These are phyloP conservation scores for Candida yuanshanica DNA, from an alignment of 805 yeast genomes.

Conservation along the genomic window DNA sequence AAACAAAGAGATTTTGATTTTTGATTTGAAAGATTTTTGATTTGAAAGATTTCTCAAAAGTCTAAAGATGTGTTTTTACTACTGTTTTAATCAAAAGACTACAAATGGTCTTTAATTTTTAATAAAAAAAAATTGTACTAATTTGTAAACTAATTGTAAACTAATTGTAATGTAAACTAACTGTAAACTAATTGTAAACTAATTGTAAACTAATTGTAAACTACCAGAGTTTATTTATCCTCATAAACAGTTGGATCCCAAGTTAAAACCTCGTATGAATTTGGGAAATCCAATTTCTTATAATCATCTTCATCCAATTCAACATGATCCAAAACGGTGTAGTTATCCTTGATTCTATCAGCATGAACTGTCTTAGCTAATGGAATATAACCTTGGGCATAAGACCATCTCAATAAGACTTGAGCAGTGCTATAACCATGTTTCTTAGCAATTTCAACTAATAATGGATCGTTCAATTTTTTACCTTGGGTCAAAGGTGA, in stretches of 20 bases:
- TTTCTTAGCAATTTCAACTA: conserved; percentile 17
- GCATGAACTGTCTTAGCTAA: conserved; percentile 59
- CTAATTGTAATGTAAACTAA: too few species aligned
- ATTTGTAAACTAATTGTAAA: too few species aligned
- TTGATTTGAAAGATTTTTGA: background rate
- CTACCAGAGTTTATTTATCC: conserved; percentile 1
- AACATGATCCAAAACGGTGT: conserved; percentile 46
- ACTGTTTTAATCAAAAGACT: too few species aligned
- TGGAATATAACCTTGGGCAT: conserved; percentile 65
- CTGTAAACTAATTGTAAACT: too few species aligned
- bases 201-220: too few species aligned
- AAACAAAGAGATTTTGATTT: conserved; percentile 17
- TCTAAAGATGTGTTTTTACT: too few species aligned
- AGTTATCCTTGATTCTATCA: conserved; percentile 47
- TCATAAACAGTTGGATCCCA: conserved; percentile 42
- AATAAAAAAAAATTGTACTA: too few species aligned
- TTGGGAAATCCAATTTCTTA: conserved; percentile 33
- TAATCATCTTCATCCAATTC: conserved; percentile 38
- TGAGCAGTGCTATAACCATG: conserved; percentile 52
- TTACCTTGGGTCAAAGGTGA: conserved; percentile 20
- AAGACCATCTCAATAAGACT: conserved; percentile 66
- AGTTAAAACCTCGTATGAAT: conserved; percentile 58
- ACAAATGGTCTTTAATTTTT: too few species aligned
- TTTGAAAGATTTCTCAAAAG: too few species aligned
- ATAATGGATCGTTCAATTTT: conserved; percentile 17